Percentiles rank a stretch among this genome's conserved stretches.
Conservation (phyloP, 352 stramenopile species). For the Globisporangium abappressorium region DNA sequence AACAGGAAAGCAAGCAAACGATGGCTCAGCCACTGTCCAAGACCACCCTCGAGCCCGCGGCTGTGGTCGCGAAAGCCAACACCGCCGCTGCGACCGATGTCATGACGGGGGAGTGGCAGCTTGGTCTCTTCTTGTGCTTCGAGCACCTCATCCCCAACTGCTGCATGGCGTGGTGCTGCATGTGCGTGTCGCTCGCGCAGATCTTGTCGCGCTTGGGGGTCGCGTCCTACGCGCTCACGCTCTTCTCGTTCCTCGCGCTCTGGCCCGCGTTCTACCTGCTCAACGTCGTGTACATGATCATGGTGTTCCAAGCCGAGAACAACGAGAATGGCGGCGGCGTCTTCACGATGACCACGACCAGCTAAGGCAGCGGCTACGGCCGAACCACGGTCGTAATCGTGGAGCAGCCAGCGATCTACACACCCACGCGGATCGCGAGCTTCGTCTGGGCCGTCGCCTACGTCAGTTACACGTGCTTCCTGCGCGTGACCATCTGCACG, state of each 20-base stretch:
- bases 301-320: background rate
- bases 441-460: background rate
- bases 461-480: slow-evolving; percentile 3
- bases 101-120: slow-evolving; percentile 23
- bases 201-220: slow-evolving; percentile 19
- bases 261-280: slow-evolving; percentile 1
- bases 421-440: background rate
- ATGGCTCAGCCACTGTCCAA: background rate
- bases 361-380: background rate
- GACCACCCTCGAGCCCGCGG: background rate
- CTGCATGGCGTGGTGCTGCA: slow-evolving; percentile 25
- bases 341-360: background rate
- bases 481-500: slow-evolving; percentile 5
- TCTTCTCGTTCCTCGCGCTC: slow-evolving; percentile 16
- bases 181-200: slow-evolving; percentile 29
- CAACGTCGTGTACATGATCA: slow-evolving; percentile 2
- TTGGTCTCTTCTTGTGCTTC: slow-evolving; percentile 30
- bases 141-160: slow-evolving; percentile 29
- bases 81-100: background rate
- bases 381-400: background rate
- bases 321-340: background rate
- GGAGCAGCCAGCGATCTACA: background rate
- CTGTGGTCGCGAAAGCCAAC: background rate
- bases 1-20: background rate
- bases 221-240: slow-evolving; percentile 18